phyloP scores from a whole-genome alignment of 495 filamentous ascomycete genomes.

The Xylaria palmicola region DNA sequence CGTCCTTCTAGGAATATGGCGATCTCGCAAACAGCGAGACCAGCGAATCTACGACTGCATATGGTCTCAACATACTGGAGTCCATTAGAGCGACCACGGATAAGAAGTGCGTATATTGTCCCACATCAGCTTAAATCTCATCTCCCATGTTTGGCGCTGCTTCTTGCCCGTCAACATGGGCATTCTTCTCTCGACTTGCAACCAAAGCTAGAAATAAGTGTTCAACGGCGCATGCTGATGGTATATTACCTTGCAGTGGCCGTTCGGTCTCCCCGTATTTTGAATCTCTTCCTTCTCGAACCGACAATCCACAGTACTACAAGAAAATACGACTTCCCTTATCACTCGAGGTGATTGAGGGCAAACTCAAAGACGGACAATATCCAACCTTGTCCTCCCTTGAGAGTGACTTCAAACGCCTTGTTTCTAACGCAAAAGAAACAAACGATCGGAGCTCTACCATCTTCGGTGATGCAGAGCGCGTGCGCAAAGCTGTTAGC shows the following conservation, averaged over 20 bases:
- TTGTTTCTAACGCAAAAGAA: conserved; percentile 74
- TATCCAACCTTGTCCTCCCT: conserved; percentile 63
- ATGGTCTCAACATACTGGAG: conserved; percentile 64
- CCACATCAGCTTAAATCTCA: not conserved
- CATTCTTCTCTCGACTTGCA: conserved; percentile 4
- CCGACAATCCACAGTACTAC: conserved; percentile 70
- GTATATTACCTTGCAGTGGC: conserved; percentile 45
- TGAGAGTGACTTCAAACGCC: conserved; percentile 73
- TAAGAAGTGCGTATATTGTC: conserved; percentile 58
- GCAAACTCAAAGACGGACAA: conserved; percentile 60
- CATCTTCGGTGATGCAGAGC: conserved; percentile 71
- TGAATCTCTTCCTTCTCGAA: conserved; percentile 62
- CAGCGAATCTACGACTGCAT: conserved; percentile 61
- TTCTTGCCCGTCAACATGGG: no score
- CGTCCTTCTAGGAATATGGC: conserved; percentile 28
- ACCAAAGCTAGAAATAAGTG: not conserved
- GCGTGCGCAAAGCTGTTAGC: conserved; percentile 69
- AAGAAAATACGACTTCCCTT: conserved; percentile 69
- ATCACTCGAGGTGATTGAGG: conserved; percentile 70
- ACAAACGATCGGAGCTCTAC: conserved; percentile 64
- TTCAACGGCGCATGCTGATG: conserved; percentile 15
- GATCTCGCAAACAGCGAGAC: conserved; percentile 53
- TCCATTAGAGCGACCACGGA: conserved; percentile 65
- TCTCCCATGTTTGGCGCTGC: no score
- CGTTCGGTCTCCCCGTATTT: conserved; percentile 71